A percentile compares a stretch with the other conserved stretches of the same genome.
These are phyloP conservation scores for Sechiopsis laciniata DNA, from an alignment of 306 rosid species.

Conservation along the genomic window DNA sequence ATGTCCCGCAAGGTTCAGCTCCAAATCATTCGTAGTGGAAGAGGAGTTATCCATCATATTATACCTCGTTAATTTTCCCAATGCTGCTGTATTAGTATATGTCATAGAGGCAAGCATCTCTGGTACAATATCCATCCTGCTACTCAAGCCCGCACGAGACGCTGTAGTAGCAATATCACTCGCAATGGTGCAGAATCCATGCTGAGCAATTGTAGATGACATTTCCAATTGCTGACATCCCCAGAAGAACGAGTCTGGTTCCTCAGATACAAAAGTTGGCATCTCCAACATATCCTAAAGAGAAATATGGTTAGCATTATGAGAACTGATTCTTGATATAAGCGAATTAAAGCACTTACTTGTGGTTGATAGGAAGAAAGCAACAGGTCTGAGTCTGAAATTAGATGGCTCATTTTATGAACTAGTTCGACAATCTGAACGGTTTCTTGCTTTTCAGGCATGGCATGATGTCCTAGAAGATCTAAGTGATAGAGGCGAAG, in stretches of 20 bases:
- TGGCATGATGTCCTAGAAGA: conserved; percentile 45
- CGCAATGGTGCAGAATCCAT: conserved; percentile 69
- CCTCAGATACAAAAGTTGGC: conserved; percentile 37
- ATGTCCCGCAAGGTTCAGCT: conserved; percentile 27
- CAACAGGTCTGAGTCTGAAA: conserved; percentile 65
- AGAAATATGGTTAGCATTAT: conserved; percentile 27
- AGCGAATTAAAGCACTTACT: conserved; percentile 36
- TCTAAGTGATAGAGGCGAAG: conserved; percentile 42
- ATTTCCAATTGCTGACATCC: conserved; percentile 49
- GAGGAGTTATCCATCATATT: conserved; percentile 26
- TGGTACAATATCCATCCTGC: conserved; percentile 40
- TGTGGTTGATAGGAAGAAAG: conserved; percentile 40
- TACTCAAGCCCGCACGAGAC: conserved; percentile 37
- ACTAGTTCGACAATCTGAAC: conserved; percentile 46
- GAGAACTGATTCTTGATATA: conserved; percentile 6
- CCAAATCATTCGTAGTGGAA: conserved; percentile 28
- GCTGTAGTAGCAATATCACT: conserved; percentile 44
- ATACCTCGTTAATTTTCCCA: conserved; percentile 50
- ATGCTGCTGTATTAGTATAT: conserved; percentile 35
- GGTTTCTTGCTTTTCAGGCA: conserved; percentile 41
- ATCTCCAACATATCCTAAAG: conserved; percentile 57
- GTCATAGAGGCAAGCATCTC: conserved; percentile 53
- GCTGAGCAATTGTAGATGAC: conserved; percentile 58
- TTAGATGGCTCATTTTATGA: conserved; percentile 53
- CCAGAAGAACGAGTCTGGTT: conserved; percentile 39